Evolutionary conservation across 1,284 basidiomycete genomes (phyloP).

Genomic region (Flammula alnicola): DNA sequence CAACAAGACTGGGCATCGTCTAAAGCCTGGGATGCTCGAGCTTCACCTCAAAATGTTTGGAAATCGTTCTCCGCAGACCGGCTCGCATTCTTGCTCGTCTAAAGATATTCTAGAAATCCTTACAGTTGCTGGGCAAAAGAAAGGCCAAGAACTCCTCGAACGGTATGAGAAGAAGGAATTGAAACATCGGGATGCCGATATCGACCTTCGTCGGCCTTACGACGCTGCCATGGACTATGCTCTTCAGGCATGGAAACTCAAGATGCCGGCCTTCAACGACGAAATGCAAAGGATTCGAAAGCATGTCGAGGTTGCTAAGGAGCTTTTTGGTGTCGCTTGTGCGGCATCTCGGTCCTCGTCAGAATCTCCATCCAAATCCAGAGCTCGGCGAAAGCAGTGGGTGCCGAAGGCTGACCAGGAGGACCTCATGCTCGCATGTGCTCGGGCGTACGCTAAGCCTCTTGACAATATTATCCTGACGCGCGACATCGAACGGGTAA

Average conservation of each 20-base stretch:
- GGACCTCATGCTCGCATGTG: slow-evolving; percentile 26
- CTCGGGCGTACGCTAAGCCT: slow-evolving; percentile 30
- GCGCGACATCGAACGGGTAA: slow-evolving; percentile 42
- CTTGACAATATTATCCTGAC: slow-evolving; percentile 31
- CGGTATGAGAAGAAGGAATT: slow-evolving; percentile 31
- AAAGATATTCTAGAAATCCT: slow-evolving; percentile 36
- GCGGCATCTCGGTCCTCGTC: neutral
- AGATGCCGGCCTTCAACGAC: slow-evolving; percentile 17
- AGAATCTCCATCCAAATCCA: neutral
- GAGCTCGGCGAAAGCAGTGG: neutral
- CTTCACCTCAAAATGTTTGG: slow-evolving; percentile 38
- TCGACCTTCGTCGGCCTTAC: slow-evolving; percentile 35
- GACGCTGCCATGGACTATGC: slow-evolving; percentile 30
- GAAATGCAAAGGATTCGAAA: slow-evolving; percentile 41
- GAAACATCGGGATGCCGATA: slow-evolving; percentile 9
- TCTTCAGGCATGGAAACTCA: neutral
- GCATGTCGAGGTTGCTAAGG: slow-evolving; percentile 38
- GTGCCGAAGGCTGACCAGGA: slow-evolving; percentile 17
- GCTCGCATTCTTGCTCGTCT: neutral
- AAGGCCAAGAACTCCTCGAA: slow-evolving; percentile 32
- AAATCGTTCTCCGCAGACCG: slow-evolving; percentile 1
- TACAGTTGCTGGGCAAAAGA: slow-evolving; percentile 29
- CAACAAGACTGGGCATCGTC: slow-evolving; percentile 55
- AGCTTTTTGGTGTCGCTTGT: slow-evolving; percentile 12
- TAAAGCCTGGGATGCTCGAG: slow-evolving; percentile 43